Conservation (phyloP, 176 grass and related monocot genomes). For the Eleusine coracana region DNA sequence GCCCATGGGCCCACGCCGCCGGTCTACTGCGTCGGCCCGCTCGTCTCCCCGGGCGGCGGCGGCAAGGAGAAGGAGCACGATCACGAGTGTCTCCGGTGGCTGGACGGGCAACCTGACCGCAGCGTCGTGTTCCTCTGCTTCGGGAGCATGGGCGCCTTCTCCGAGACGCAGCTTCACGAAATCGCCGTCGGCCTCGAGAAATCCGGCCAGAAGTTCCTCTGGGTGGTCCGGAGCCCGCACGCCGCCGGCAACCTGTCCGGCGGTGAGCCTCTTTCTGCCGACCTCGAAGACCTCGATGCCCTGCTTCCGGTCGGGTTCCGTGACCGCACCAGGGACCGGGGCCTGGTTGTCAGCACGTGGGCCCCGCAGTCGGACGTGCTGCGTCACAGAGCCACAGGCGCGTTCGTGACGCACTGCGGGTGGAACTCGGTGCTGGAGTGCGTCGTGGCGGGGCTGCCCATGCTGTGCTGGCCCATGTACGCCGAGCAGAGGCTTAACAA, state of each 20-base stretch:
- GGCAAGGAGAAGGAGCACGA: background rate
- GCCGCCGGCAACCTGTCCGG: background rate
- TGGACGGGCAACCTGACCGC: slow-evolving; percentile 36
- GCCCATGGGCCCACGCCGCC: slow-evolving; percentile 19
- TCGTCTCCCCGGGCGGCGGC: background rate
- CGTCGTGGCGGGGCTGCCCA: slow-evolving; percentile 30
- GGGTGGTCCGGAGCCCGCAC: background rate
- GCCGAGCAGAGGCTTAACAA: slow-evolving; percentile 41
- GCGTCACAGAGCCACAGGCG: slow-evolving; percentile 34
- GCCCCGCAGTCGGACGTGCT: slow-evolving; percentile 61
- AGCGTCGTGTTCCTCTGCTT: slow-evolving; percentile 63
- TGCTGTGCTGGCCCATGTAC: slow-evolving; percentile 43
- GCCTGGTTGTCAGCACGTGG: slow-evolving; percentile 33
- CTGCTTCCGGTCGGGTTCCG: slow-evolving; percentile 26
- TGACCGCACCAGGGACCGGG: background rate
- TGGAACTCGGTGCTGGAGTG: slow-evolving; percentile 51
- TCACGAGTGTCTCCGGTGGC: slow-evolving; percentile 35
- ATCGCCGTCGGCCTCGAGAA: slow-evolving; percentile 16
- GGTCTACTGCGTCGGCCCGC: slow-evolving; percentile 30
- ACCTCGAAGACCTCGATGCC: background rate
- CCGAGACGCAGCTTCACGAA: background rate
- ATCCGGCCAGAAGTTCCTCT: slow-evolving; percentile 1
- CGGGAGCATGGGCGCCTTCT: slow-evolving; percentile 21
- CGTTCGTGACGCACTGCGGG: slow-evolving; percentile 61
- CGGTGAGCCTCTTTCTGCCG: too few species aligned